These are phyloP conservation scores for Circinella minor DNA, from an alignment of 371 early-diverging fungal genomes.

Conservation along the genomic window DNA sequence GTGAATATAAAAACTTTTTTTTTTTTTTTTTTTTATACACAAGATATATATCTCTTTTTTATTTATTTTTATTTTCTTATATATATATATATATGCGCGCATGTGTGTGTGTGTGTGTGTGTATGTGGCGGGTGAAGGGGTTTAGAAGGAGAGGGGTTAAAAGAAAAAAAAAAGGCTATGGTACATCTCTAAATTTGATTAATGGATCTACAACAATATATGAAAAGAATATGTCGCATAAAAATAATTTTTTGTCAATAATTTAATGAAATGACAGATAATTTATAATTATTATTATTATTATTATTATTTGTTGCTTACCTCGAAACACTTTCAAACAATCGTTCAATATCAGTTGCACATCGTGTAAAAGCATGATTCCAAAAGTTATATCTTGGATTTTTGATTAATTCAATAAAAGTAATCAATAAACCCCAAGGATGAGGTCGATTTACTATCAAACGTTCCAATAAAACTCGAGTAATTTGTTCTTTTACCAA, in stretches of 20 bases:
- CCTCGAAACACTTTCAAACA: slow-evolving; percentile 77
- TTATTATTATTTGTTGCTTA: slow-evolving; percentile 20
- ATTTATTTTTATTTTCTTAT: background rate
- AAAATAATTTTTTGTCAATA: background rate
- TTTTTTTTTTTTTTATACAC: too few relatives aligned
- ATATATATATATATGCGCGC: too few relatives aligned
- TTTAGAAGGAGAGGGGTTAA: too few relatives aligned
- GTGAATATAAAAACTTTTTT: too few relatives aligned
- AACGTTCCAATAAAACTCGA: slow-evolving; percentile 91
- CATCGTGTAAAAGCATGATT: slow-evolving; percentile 77
- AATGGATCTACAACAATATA: slow-evolving; percentile 15
- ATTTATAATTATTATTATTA: too few relatives aligned
- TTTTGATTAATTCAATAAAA: slow-evolving; percentile 95
- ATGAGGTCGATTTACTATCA: slow-evolving; percentile 96
- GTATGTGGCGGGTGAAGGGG: too few relatives aligned
- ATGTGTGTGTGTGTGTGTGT: too few relatives aligned
- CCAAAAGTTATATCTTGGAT: slow-evolving; percentile 91
- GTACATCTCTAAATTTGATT: slow-evolving; percentile 21
- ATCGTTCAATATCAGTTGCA: slow-evolving; percentile 75
- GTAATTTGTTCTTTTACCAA: slow-evolving; percentile 94
- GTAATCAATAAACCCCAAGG: slow-evolving; percentile 98
- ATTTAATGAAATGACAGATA: too few relatives aligned
- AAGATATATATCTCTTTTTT: too few relatives aligned
- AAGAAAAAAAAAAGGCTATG: slow-evolving; percentile 6
- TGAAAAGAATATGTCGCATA: background rate